Evolutionary conservation across 768 basidiomycete species (phyloP), one percentile per base, ranked within the genome.

Genomic region (Tulasnella sp.): DNA sequence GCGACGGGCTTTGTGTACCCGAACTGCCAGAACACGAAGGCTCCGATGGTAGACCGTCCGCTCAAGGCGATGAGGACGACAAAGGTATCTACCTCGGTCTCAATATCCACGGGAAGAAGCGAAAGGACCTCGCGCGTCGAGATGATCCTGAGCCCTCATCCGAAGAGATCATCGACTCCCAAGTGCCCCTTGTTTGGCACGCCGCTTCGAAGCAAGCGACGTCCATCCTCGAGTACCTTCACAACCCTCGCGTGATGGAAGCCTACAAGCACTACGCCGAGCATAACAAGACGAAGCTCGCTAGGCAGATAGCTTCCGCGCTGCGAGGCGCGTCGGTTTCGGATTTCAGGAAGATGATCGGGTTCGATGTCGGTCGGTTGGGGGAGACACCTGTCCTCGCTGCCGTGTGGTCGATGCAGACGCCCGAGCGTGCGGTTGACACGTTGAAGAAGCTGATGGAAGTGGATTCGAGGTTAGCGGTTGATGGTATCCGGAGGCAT

Each of bases 71-170:
- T 76, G 81, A 78, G 16, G 64, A 69, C 67, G 67, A 71, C 16
- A 59, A 44, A 37, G 75, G 74, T 44, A 62, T 84, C 0, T 89
- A 89, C 75, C 84, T 88, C 19, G 87, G 88, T 0, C 80, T 89
- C 42, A 84, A 84, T 69, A 85, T 89, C 26, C 85, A 88, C 73
- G 87, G 87, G 22, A 87, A 86, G 80, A 88, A 88, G 76, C 81
- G 86, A 3, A 80, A 81, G 19, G 86, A 88, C 75, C 80, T 88
- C 9, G 84, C 84, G 0, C 80, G 76, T 67, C 83, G 81, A 75
- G 83, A 83, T 64, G 86, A 87, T 74, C 85, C 86, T 0, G 81
- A 85, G 71, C 83, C 83, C 1, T 62, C 68, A 19, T 64, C 16
- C 32, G 12, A 74, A 8, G 70, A 41, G 73, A 7, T 42, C 73